These are phyloP conservation scores for Galeopsis tetrahit DNA, from an alignment of 257 asterid species.

Conservation along the genomic window DNA sequence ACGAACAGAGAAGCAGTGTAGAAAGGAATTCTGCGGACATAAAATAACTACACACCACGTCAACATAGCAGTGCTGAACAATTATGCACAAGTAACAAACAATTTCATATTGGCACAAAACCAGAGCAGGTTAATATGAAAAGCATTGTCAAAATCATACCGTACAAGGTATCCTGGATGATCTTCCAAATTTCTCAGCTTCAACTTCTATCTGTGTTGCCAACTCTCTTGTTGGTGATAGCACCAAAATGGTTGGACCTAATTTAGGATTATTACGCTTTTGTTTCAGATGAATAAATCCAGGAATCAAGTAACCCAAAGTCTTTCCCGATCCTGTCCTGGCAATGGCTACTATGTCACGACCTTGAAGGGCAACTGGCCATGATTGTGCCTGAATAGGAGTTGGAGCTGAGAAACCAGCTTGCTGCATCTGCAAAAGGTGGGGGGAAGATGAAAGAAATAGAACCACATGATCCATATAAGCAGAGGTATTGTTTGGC, in stretches of 20 bases:
- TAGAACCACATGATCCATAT: slow-evolving; percentile 33
- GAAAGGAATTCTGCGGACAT: slow-evolving; percentile 18
- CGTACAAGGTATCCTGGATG: slow-evolving; percentile 84
- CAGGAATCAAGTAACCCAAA: slow-evolving; percentile 92
- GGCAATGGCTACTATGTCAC: slow-evolving; percentile 94
- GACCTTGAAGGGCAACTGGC: slow-evolving; percentile 88
- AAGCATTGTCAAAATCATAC: slow-evolving; percentile 47
- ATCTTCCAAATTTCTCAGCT: slow-evolving; percentile 79
- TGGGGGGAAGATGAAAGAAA: not conserved
- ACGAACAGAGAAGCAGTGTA: slow-evolving; percentile 1
- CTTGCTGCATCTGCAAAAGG: slow-evolving; percentile 68
- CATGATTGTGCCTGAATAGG: slow-evolving; percentile 98
- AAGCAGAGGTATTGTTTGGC: slow-evolving; percentile 42
- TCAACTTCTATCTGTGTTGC: slow-evolving; percentile 94
- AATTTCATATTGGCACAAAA: not conserved
- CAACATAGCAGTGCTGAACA: slow-evolving; percentile 17
- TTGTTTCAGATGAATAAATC: slow-evolving; percentile 73
- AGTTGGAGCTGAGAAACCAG: slow-evolving; percentile 93
- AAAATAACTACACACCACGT: slow-evolving; percentile 15
- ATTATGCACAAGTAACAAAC: slow-evolving; percentile 13
- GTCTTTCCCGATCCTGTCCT: slow-evolving; percentile 98
- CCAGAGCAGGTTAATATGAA: slow-evolving; percentile 14
- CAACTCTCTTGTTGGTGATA: slow-evolving; percentile 94
- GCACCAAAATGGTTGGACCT: slow-evolving; percentile 91
- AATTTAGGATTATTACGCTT: slow-evolving; percentile 59